A percentile compares a stretch with the other conserved stretches of the same genome.
Evolutionary conservation across 805 yeast species (phyloP).

Genomic region (Yarrowia sp.): DNA sequence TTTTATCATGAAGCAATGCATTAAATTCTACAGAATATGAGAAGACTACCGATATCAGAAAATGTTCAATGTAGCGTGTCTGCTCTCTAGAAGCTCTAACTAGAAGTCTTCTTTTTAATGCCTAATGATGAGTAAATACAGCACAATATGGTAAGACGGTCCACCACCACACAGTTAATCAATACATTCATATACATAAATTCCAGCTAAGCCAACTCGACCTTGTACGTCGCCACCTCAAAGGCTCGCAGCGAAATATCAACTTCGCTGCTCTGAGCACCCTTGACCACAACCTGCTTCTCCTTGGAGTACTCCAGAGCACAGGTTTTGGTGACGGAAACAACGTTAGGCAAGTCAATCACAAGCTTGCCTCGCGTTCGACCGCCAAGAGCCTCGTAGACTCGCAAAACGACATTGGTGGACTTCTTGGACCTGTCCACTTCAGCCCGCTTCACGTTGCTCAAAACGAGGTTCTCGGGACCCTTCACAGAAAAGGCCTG

Average conservation of each 20-base stretch:
- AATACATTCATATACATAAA: not conserved
- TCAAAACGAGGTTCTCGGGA: conserved; percentile 60
- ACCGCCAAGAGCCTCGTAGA: conserved; percentile 90
- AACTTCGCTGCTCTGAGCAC: not conserved
- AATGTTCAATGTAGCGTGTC: no score
- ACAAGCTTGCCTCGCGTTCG: conserved; percentile 46
- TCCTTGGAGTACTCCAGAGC: conserved; percentile 20
- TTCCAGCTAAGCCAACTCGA: not conserved
- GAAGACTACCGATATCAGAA: no score
- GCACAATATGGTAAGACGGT: no score
- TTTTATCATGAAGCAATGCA: no score
- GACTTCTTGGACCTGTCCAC: conserved; percentile 47
- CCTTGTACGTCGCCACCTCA: conserved; percentile 10
- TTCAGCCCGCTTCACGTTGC: conserved; percentile 67
- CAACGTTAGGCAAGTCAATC: conserved; percentile 8
- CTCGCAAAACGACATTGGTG: conserved; percentile 61
- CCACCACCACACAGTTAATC: no score
- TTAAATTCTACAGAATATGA: no score
- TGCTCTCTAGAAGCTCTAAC: no score
- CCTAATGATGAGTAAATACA: no score
- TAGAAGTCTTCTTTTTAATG: no score
- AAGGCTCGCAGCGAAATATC: conserved; percentile 28
- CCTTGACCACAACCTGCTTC: conserved; percentile 27
- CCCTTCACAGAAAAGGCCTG: conserved; percentile 45
- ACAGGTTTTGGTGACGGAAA: conserved; percentile 16